Evolutionary conservation across 2,329 filamentous ascomycete genomes (phyloP).

Genomic region (Trichoderma sp.): DNA sequence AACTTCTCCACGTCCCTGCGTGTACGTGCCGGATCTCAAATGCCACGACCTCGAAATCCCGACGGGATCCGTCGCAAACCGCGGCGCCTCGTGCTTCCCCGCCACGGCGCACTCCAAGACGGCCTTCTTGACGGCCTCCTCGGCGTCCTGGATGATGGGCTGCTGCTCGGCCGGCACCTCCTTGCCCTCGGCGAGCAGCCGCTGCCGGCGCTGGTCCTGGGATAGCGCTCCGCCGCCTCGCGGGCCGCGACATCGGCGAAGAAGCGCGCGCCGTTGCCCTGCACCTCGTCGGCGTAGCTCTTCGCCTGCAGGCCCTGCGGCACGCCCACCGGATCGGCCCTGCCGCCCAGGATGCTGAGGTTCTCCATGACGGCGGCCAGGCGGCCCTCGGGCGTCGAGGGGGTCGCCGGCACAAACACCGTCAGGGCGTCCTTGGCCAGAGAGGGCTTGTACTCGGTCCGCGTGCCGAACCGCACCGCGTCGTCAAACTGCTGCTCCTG

Average conservation of each 20-base stretch:
- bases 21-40: constrained; percentile 38
- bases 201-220: constrained; percentile 25
- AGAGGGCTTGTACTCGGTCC: constrained; percentile 32
- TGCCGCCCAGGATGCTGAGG: constrained; percentile 36
- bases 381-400: constrained; percentile 29
- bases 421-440: constrained; percentile 34
- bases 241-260: constrained; percentile 32
- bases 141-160: constrained; percentile 32
- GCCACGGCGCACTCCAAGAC: constrained; percentile 34
- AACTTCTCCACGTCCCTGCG: constrained; percentile 36
- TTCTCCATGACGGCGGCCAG: constrained; percentile 36
- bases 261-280: constrained; percentile 30
- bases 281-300: constrained; percentile 33
- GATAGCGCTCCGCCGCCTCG: constrained; percentile 32
- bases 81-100: constrained; percentile 38
- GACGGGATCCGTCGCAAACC: constrained; percentile 33
- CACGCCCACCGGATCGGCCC: constrained; percentile 34
- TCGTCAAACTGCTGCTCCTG: constrained; percentile 36
- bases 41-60: constrained; percentile 38
- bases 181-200: constrained; percentile 20
- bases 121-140: constrained; percentile 34
- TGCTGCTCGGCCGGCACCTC: neutral
- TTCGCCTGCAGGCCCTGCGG: constrained; percentile 31
- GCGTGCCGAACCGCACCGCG: constrained; percentile 35
- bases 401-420: constrained; percentile 31